Base-by-base conservation (phyloP, 192 early-diverging fungal species). In the Linnemannia hyalina region DNA sequence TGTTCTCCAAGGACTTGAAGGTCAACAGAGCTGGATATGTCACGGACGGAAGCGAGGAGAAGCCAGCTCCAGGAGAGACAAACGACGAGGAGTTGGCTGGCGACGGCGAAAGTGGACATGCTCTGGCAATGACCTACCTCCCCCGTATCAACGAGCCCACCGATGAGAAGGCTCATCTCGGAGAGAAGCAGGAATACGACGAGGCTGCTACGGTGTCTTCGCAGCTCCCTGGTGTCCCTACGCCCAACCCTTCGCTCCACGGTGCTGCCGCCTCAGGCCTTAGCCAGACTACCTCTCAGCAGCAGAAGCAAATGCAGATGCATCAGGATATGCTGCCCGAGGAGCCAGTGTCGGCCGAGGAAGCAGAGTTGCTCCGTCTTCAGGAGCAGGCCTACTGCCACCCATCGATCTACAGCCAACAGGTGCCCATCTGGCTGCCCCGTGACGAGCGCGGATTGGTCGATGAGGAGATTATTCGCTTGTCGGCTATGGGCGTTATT, bases 381-480 rank as follows among this genome's bases (percentile, higher is more conserved):
- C 84, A 86, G n/a, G 79, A 86, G 29, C 84, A 86, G 42, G 84
- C 84, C 1, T 86, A 86, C 54, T 73, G 40, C 29, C 84, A 86
- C 40, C 84, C 84, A 5, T 75, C 84, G 1, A 22, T 73, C 5
- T 86, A 86, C 49, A 81, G 47, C 8, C 70, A 16, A 6, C 84
- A 86, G 75, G 71, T 42, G 8, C 84, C 84, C 0, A 78, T 86
- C 35, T 86, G 84, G 84, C 54, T 86, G 46, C 84, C 84, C 1
- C 20, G 49, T 52, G 84, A 86, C 36, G 74, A 81, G 32, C 79
- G 76, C 26, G 80, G 80, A 32, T 42, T 86, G 69, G 79, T 81
- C 3, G 29, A 46, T 2, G 71, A 74, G 13, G 84, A 86, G 72
- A 86, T 80, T 13, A 0, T 6, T 16, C 47, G 63, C 11, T n/a